Base-by-base conservation (phyloP, 1,284 basidiomycete genomes). In the Ganoderma leucocontextum region DNA sequence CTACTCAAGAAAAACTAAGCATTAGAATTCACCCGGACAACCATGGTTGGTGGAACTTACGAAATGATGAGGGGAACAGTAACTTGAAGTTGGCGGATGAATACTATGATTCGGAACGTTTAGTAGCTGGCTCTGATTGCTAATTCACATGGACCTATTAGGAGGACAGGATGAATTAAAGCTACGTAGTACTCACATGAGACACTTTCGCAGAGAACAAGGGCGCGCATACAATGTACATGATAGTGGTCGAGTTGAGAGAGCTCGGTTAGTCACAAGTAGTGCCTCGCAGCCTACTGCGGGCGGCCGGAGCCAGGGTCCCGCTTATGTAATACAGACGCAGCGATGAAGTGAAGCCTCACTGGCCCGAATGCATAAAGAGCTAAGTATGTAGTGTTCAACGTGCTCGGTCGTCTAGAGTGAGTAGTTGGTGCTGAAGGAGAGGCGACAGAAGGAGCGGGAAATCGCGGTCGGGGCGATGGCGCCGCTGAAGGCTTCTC, bases 381-480 rank as follows among this genome's bases (percentile, higher is more conserved):
- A n/a, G n/a, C n/a, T n/a, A n/a, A n/a, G n/a, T n/a, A n/a, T n/a
- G n/a, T n/a, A n/a, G n/a, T n/a, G n/a, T n/a, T n/a, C n/a, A 92
- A 85, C 70, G 87, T 83, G 77, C 91, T 92, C 19, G 92, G 86
- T 72, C 90, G 87, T 79, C 93, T 83, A 52, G 90, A 91, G 78
- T 93, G 91, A 36, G 90, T 85, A 64, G 81, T 82, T 58, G 78
- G 74, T 73, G 86, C 81, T 73, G 83, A 78, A 62, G 87, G 82
- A 65, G 84, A 74, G 65, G 83, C 82, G 64, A 78, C 78, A 75
- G 82, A 82, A 47, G 87, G 86, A 68, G 88, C 90, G 73, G 91
- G 91, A 72, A 92, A 92, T 80, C 93, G 91, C 65, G 93, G 89
- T 81, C 91, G 89, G 72, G 91, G 84, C 70, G 90, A 86, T 69